Conservation (phyloP, 225 moss, liverwort and hornwort genomes). For the Sphagnum tenellum region DNA sequence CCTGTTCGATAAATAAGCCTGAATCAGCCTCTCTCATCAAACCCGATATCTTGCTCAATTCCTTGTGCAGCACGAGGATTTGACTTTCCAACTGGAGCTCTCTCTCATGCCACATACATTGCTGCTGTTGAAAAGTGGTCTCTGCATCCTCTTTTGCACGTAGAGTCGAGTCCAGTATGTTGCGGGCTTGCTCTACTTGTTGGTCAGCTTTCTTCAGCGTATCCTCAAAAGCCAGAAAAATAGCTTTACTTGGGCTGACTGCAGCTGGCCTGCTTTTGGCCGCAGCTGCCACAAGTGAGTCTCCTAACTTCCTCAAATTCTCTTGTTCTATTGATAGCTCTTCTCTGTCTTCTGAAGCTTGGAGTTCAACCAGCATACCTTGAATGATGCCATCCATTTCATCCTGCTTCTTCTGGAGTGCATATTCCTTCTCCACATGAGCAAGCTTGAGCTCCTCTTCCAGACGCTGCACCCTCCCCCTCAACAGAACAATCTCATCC, state of each 20-base stretch:
- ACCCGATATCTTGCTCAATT: constrained; percentile 41
- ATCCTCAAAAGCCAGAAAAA: constrained; percentile 55
- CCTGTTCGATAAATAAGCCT: constrained; percentile 48
- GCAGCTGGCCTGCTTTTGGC: constrained; percentile 11
- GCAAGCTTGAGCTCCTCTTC: constrained; percentile 27
- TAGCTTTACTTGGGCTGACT: constrained; percentile 36
- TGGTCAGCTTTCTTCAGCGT: constrained; percentile 47
- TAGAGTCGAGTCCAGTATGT: constrained; percentile 31
- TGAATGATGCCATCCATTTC: constrained; percentile 43
- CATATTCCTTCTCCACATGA: constrained; percentile 21
- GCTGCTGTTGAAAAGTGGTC: constrained; percentile 34
- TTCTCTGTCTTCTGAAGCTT: constrained; percentile 11
- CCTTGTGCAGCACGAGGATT: constrained; percentile 43
- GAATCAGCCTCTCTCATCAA: constrained; percentile 43
- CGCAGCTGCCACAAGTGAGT: constrained; percentile 14
- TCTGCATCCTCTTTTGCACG: constrained; percentile 38
- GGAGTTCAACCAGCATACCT: constrained; percentile 39
- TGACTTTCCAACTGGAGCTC: constrained; percentile 44
- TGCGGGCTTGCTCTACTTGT: constrained; percentile 33
- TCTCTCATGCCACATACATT: constrained; percentile 32
- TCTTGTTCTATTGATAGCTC: constrained; percentile 17
- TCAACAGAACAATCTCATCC: constrained; percentile 34
- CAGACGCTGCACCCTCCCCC: constrained; percentile 27
- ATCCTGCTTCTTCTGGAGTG: constrained; percentile 36
- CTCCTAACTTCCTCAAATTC: constrained; percentile 1